A percentile compares a stretch with the other conserved stretches of the same genome.
Conservation (phyloP, 176 grass and related monocot species). For the Musa itinerans region DNA sequence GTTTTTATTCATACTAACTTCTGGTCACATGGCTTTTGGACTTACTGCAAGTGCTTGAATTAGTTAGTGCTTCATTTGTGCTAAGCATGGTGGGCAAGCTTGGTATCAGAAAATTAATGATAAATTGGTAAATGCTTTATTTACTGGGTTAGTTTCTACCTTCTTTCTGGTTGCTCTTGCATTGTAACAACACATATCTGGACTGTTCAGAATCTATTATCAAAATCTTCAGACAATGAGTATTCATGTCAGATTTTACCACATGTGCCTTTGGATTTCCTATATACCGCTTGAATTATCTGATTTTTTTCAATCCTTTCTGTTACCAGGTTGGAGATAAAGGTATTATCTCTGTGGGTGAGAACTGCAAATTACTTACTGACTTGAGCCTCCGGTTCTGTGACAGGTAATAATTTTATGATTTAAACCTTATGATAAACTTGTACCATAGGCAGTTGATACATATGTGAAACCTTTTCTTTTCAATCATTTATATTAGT, state of each 20-base stretch:
- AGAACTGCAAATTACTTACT: slow-evolving; percentile 63
- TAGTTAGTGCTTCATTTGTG: not conserved
- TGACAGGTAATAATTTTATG: slow-evolving; percentile 46
- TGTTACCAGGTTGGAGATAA: slow-evolving; percentile 55
- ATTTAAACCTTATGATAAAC: not conserved
- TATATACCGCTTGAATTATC: not conserved
- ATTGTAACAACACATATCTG: not conserved
- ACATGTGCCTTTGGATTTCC: no score
- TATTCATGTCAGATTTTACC: not conserved
- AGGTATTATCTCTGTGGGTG: slow-evolving; percentile 57
- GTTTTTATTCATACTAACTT: not conserved
- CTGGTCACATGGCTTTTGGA: not conserved
- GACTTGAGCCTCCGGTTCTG: slow-evolving; percentile 71
- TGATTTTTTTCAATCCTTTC: slow-evolving; percentile 14
- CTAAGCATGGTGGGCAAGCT: not conserved
- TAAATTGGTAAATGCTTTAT: not conserved
- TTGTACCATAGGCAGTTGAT: not conserved
- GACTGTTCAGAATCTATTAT: not conserved
- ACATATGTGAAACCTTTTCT: not conserved
- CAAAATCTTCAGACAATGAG: not conserved
- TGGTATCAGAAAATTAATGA: not conserved
- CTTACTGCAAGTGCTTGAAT: not conserved
- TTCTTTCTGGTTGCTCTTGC: not conserved
- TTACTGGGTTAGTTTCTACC: not conserved
- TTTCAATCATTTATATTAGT: no score